These are phyloP conservation scores for Alternaria ventricosa DNA, from an alignment of 2,329 filamentous ascomycete genomes.

Conservation along the genomic window DNA sequence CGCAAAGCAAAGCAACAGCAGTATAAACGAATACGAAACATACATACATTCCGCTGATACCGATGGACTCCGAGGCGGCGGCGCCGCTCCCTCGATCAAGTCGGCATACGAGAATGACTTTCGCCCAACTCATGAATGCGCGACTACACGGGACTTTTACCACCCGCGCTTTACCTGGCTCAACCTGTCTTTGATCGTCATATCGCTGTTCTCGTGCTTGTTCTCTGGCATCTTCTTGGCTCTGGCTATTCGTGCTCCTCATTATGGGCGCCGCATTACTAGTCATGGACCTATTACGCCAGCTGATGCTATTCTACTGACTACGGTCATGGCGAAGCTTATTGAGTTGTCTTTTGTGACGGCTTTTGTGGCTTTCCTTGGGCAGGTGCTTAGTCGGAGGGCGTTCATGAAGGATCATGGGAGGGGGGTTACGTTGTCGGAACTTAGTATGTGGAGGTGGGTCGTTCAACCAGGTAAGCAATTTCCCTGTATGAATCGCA, in stretches of 20 bases:
- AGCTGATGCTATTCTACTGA: conserved; percentile 70
- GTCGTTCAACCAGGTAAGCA: conserved; percentile 56
- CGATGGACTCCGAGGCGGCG: conserved; percentile 24
- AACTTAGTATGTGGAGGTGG: conserved; percentile 81
- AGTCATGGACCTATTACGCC: conserved; percentile 61
- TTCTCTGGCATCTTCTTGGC: conserved; percentile 71
- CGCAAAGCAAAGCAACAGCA: conserved; percentile 24
- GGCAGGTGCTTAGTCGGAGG: conserved; percentile 74
- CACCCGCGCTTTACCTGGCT: conserved; percentile 57
- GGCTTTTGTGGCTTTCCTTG: conserved; percentile 75
- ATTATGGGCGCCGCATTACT: conserved; percentile 66
- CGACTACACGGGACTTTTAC: conserved; percentile 48
- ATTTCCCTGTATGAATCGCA: not conserved
- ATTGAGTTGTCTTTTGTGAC: conserved; percentile 82
- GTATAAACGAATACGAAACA: conserved; percentile 37
- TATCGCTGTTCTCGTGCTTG: conserved; percentile 68
- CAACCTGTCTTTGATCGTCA: conserved; percentile 47
- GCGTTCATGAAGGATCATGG: conserved; percentile 65
- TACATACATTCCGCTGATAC: conserved; percentile 36
- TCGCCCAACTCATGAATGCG: conserved; percentile 45
- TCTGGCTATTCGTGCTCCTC: conserved; percentile 66
- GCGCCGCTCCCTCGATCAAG: conserved; percentile 36
- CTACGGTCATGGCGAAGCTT: conserved; percentile 74
- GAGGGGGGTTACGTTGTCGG: conserved; percentile 73
- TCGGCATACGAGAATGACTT: conserved; percentile 48